Base-by-base conservation (phyloP, 2,329 filamentous ascomycete species). In the Cladophialophora bantiana region DNA sequence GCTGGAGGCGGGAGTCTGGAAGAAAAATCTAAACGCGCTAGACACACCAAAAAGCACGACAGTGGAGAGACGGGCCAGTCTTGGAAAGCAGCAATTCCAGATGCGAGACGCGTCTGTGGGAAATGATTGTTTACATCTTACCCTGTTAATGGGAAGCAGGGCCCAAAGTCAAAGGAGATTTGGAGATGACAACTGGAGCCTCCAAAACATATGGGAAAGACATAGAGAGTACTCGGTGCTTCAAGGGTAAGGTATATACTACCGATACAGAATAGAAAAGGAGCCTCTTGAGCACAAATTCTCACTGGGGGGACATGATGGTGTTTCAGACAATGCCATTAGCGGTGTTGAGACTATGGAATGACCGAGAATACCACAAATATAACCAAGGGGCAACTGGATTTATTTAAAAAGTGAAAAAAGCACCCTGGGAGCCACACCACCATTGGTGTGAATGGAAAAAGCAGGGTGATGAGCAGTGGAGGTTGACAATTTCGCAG, bases 101-200 rank as follows among this genome's bases (percentile, higher is more conserved):
- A 64, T 61, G 65, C 61, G 65, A 53, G 45, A 40, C 65, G 53
- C 59, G 59, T 54, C 26, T 7, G 38, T 40, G 58, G 59, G 59
- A 58, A 52, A 58, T 57, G 48, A 53, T 62, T 68, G 66, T 68
- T 68, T 62, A 68, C 66, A 59, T 53, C n/a, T 42, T 38, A 59
- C 62, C 45, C 18, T 50, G 53, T 62, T 38, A 45, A 31, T 18
- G 40, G 50, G 31, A n/a, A 60, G 40, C 35, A n/a, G 31, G 45
- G 18, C 18, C 20, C 31, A 48, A 62, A 57, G 52, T 40, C 38
- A 48, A 58, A 58, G 48, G 50, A 66, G 59, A 66, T 66, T 66
- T 66, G 64, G 15, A 50, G 40, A 50, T 31, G 13, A 13, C 45
- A 10, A 50, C 18, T 50, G 20, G 45, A 10, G 45, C 15, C 26